Evolutionary conservation across 2,329 filamentous ascomycete genomes (phyloP).

Genomic region (Fusarium annulatum): DNA sequence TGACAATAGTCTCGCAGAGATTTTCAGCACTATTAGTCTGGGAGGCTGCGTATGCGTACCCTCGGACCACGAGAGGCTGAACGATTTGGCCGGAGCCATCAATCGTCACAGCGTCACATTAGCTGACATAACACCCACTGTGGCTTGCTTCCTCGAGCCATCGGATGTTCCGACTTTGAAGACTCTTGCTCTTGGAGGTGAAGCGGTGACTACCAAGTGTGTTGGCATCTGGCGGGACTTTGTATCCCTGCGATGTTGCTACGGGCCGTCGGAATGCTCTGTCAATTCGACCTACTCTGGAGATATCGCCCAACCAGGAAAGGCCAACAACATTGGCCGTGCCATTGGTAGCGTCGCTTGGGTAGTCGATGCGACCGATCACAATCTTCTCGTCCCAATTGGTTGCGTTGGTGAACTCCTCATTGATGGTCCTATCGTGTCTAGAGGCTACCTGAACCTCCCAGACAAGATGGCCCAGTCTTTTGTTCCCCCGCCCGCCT

Average conservation of each 20-base stretch:
- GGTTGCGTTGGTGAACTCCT: conserved; percentile 29
- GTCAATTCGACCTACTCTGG: conserved; percentile 26
- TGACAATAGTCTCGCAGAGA: conserved; percentile 32
- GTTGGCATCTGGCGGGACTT: conserved; percentile 32
- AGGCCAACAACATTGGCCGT: conserved; percentile 30
- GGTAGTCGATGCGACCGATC: conserved; percentile 20
- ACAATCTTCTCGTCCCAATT: conserved; percentile 11
- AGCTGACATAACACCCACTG: conserved; percentile 32
- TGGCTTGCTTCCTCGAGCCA: conserved; percentile 28
- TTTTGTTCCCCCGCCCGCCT: conserved; percentile 12
- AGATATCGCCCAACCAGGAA: conserved; percentile 24
- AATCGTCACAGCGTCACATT: conserved; percentile 22
- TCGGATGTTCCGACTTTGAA: conserved; percentile 22
- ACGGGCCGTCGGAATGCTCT: conserved; percentile 29
- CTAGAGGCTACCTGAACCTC: conserved; percentile 34
- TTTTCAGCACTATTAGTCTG: conserved; percentile 18
- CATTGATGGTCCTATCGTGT: conserved; percentile 35
- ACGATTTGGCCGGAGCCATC: conserved; percentile 25
- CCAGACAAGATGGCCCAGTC: conserved; percentile 23
- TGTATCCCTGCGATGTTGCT: conserved; percentile 33
- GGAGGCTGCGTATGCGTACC: conserved; percentile 34
- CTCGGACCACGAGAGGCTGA: conserved; percentile 32
- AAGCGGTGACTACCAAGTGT: conserved; percentile 33
- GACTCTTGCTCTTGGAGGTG: conserved; percentile 28
- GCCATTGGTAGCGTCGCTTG: conserved; percentile 27